These are phyloP conservation scores for Schizochytrium sp. DNA, from an alignment of 108 stramenopile species.

Conservation along the genomic window DNA sequence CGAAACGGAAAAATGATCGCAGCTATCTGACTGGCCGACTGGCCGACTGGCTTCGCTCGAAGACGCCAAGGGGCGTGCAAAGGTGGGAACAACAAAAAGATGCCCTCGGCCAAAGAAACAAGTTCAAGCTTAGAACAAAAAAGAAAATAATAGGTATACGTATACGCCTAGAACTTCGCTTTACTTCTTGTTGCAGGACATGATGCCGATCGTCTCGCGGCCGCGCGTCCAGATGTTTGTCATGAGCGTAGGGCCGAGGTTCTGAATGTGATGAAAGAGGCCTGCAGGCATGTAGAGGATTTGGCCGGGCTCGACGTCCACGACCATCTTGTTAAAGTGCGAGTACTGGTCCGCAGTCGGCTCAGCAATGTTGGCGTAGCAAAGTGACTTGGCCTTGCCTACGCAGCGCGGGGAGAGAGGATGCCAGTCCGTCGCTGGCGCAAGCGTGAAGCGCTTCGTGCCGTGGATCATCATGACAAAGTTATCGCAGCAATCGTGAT, in stretches of 20 bases:
- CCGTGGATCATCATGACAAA: constrained; percentile 10
- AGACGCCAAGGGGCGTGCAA: too few species aligned
- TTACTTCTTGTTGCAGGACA: constrained; percentile 13
- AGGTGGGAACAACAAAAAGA: too few species aligned
- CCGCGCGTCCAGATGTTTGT: background rate
- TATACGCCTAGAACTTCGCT: background rate
- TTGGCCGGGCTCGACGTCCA: background rate
- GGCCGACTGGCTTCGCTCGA: too few species aligned
- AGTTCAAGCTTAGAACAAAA: too few species aligned
- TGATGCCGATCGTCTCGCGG: background rate
- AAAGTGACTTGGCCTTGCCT: background rate
- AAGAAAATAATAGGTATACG: too few species aligned
- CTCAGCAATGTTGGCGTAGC: constrained; percentile 13
- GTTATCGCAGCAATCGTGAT: constrained; percentile 9
- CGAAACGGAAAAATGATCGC: too few species aligned
- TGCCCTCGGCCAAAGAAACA: too few species aligned
- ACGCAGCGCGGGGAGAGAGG: background rate
- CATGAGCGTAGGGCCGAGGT: constrained; percentile 11
- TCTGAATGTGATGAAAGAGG: constrained; percentile 1
- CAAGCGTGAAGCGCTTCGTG: constrained; percentile 12
- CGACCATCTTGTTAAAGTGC: constrained; percentile 13
- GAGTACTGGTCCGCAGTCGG: background rate
- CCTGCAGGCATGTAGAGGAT: constrained; percentile 8
- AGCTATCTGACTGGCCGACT: too few species aligned
- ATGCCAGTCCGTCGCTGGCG: background rate